A percentile compares a stretch with the other conserved stretches of the same genome.
Conservation (phyloP, 2,329 filamentous ascomycete species). For the Plectosphaerella sp. region DNA sequence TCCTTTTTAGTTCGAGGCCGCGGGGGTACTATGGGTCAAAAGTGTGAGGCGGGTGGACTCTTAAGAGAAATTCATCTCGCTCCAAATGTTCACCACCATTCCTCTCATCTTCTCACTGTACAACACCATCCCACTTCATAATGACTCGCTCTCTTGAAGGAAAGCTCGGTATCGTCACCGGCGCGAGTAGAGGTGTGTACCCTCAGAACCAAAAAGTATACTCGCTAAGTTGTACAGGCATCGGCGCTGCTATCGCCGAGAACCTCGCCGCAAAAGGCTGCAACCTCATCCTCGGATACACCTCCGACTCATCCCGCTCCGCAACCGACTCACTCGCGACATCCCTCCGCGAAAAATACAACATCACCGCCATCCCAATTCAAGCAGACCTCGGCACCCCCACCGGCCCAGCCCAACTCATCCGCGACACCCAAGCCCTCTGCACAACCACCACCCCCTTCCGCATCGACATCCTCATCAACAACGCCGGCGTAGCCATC, state of each 20-base stretch:
- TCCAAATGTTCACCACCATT: not conserved
- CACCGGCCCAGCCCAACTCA: conserved; percentile 54
- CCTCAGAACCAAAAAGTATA: not conserved
- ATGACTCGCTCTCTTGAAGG: conserved; percentile 55
- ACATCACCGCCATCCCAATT: conserved; percentile 55
- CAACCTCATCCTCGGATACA: conserved; percentile 68
- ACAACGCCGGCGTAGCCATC: conserved; percentile 72
- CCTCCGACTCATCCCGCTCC: conserved; percentile 33
- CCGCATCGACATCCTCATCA: conserved; percentile 78
- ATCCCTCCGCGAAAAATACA: conserved; percentile 51
- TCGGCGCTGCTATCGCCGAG: conserved; percentile 59
- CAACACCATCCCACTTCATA: conserved; percentile 1
- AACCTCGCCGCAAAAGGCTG: conserved; percentile 70
- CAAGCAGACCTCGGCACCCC: conserved; percentile 68
- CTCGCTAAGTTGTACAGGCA: conserved; percentile 50
- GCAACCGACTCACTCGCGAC: conserved; percentile 58
- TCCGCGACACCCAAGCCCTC: conserved; percentile 49
- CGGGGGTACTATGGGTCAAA: no score
- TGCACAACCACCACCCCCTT: conserved; percentile 38
- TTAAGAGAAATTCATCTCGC: no score
- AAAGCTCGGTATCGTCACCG: conserved; percentile 75
- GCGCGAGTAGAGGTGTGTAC: conserved; percentile 66
- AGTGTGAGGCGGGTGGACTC: no score
- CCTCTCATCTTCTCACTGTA: not conserved
- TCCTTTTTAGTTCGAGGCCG: no score